phyloP scores from a whole-genome alignment of 225 moss, liverwort and hornwort species.

The Anthoceros angustus region DNA sequence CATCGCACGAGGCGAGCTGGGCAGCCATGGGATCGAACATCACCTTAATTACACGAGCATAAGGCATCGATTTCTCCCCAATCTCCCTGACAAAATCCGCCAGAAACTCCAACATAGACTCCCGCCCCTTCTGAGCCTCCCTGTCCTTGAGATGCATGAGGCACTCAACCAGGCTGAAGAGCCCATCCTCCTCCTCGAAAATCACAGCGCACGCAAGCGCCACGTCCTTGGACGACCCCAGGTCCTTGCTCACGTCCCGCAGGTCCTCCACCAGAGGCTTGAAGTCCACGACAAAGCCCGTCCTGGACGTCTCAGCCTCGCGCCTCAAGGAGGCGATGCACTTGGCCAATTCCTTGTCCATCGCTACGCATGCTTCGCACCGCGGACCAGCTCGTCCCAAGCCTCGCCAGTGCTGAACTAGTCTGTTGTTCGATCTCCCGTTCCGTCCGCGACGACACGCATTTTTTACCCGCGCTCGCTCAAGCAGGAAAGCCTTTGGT shows the following conservation, averaged over 20 bases:
- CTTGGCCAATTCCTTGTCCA: not conserved
- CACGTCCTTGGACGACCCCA: not conserved
- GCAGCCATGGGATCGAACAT: not conserved
- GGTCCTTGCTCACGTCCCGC: not conserved
- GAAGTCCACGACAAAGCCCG: not conserved
- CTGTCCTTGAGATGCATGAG: not conserved
- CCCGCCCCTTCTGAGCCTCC: not conserved
- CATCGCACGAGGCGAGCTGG: not conserved
- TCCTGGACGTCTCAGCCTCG: not conserved
- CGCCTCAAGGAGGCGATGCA: not conserved
- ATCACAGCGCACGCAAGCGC: not conserved
- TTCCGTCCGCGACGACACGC: too few species aligned
- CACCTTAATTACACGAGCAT: not conserved
- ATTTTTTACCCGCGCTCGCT: too few species aligned
- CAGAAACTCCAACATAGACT: not conserved
- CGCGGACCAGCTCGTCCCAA: not conserved
- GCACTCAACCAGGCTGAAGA: not conserved
- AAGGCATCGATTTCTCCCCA: not conserved
- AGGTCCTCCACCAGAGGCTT: constrained; percentile 4
- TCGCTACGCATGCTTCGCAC: not conserved
- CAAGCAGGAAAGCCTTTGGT: too few species aligned
- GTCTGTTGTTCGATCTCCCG: not conserved
- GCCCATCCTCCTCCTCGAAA: constrained; percentile 1
- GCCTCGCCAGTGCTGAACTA: not conserved
- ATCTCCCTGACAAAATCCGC: not conserved